Conservation (phyloP, 495 filamentous ascomycete species). For the Cercophora samala region DNA sequence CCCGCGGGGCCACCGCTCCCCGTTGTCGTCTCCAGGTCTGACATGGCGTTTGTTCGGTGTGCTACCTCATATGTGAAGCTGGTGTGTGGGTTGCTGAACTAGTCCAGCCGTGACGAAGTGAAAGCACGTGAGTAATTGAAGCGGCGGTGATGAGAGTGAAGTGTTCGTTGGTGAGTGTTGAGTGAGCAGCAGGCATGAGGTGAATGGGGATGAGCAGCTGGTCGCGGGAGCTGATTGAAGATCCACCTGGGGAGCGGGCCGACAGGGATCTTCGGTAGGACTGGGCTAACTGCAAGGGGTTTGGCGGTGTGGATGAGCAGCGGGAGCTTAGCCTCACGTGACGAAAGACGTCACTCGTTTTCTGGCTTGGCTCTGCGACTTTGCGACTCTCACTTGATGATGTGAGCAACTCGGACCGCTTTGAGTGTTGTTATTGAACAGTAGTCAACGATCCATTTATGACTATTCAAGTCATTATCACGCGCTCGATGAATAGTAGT, state of each 20-base stretch:
- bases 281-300: background rate
- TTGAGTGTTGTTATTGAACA: too few relatives aligned
- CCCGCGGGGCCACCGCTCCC: background rate
- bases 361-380: background rate
- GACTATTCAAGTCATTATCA: too few relatives aligned
- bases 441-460: too few relatives aligned
- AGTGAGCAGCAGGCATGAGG: background rate
- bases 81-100: background rate
- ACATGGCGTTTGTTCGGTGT: constrained; percentile 19
- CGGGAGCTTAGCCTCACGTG: background rate
- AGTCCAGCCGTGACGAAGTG: background rate
- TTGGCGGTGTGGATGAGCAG: background rate
- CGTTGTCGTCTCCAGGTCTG: constrained; percentile 22
- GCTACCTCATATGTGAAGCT: constrained; percentile 9
- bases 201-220: background rate
- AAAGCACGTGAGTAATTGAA: background rate
- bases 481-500: too few relatives aligned
- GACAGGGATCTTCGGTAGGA: background rate
- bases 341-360: background rate
- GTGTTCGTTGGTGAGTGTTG: background rate
- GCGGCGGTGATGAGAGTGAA: background rate
- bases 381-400: background rate
- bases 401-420: background rate
- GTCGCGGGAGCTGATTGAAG: background rate
- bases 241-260: background rate